Percentiles rank a stretch among this genome's conserved stretches.
phyloP scores from a whole-genome alignment of 169 alveolate genomes.

The Hammondia hammondi region DNA sequence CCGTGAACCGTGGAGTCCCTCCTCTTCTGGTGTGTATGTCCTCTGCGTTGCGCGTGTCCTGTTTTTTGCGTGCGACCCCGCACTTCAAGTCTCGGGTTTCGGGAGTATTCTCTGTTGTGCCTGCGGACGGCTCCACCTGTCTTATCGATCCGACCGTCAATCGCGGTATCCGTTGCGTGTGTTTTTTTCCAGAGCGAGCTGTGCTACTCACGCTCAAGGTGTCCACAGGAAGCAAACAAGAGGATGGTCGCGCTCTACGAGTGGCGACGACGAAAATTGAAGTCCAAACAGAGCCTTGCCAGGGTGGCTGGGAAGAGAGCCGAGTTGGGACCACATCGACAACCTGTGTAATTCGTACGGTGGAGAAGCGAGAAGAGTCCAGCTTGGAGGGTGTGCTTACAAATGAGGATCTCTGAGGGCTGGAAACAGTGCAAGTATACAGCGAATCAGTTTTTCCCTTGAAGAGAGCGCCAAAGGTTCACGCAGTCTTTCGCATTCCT shows the following conservation, averaged over 20 bases:
- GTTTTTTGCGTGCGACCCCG: neutral
- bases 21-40: too few species aligned
- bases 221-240: neutral
- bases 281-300: neutral
- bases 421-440: too few species aligned
- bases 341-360: neutral
- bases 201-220: neutral
- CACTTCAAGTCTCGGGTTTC: neutral
- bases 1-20: too few species aligned
- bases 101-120: neutral
- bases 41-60: neutral
- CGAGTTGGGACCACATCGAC: neutral
- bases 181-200: neutral
- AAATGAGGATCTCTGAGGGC: neutral
- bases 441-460: too few species aligned
- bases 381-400: neutral
- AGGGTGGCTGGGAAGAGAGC: slow-evolving; percentile 1
- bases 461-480: neutral
- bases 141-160: neutral
- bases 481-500: neutral
- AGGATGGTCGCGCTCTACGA: neutral
- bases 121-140: neutral
- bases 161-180: neutral
- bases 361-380: neutral
- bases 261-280: neutral